Conservation (phyloP, 495 filamentous ascomycete genomes). For the Penicillium salamii region DNA sequence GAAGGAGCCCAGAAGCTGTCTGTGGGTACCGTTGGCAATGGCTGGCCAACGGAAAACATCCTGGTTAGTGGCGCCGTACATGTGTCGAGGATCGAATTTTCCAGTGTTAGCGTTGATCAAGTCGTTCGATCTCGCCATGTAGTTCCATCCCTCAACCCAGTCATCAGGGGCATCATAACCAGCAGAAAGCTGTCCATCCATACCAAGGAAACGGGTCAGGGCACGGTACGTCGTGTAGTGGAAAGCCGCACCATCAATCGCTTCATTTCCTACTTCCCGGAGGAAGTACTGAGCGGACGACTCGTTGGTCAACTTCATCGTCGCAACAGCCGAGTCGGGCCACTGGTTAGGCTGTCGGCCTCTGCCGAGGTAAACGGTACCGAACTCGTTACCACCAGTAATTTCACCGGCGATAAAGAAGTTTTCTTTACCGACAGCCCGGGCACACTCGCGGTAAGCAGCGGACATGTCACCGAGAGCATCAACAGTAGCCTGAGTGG, state of each 20-base stretch:
- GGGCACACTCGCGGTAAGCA: constrained; percentile 54
- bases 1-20: constrained; percentile 59
- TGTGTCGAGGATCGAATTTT: constrained; percentile 65
- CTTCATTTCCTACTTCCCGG: constrained; percentile 54
- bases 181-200: constrained; percentile 59
- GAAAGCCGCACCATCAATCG: constrained; percentile 64
- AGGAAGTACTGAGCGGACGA: constrained; percentile 51
- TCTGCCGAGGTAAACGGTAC: constrained; percentile 63
- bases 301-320: constrained; percentile 44
- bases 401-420: constrained; percentile 67
- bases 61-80: constrained; percentile 69
- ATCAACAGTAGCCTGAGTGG: constrained; percentile 61
- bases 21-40: constrained; percentile 53
- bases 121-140: constrained; percentile 61
- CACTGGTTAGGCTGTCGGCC: constrained; percentile 54
- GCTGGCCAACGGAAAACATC: constrained; percentile 77
- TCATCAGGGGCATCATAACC: constrained; percentile 56
- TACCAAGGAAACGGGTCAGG: constrained; percentile 62
- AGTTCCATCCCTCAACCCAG: constrained; percentile 57
- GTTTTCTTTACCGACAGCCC: constrained; percentile 54
- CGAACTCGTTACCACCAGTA: constrained; percentile 60
- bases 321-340: constrained; percentile 33
- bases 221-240: constrained; percentile 68
- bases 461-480: constrained; percentile 56
- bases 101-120: constrained; percentile 62